Evolutionary conservation across 2,329 filamentous ascomycete species (phyloP), one percentile per base, ranked within the genome.

Genomic region (Aureobasidium sp.): DNA sequence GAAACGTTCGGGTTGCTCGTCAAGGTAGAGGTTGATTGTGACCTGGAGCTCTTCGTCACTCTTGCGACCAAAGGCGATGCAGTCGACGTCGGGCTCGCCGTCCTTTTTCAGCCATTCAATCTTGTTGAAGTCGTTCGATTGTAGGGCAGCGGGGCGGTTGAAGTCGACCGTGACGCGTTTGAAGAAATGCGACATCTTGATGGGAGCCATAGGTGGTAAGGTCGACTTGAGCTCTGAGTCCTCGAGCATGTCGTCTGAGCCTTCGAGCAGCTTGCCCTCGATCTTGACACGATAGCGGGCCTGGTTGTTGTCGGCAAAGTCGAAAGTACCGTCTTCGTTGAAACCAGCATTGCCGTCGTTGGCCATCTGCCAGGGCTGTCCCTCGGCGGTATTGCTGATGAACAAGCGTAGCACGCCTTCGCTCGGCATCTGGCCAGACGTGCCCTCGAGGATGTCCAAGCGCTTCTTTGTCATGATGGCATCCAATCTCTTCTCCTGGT

Each of bases 401-500:
- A 91, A 97, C 66, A 99, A 84, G 65, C 93, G 88, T 75, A 99
- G 80, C 2, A 91, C 96, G 71, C 88, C 89, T 74, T 87, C 88
- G 1, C 47, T 47, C 1, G 53, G 53, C 47, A 63, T 52, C 36
- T 63, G 58, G 2, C 57, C 57, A 22, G 57, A 60, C 5, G 57
- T 60, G 64, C 87, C 87, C 72, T 97, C 93, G 65, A 90, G 84
- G 65, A 97, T 87, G 72, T 99, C 94, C 65, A 99, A 78, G 65
- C 92, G 84, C 79, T 99, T 99, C 71, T 93, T 87, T 74, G 94
- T 92, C 82, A 97, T 95, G 20, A 90, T 89, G 44, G 93, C 90
- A 78, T 99, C 94, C 62, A 99, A 80, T 60, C 87, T 84, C 71
- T 90, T 87, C 81, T 99, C 94, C 63, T 95, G 80, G 67, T 96